A percentile compares a stretch with the other conserved stretches of the same genome.
Evolutionary conservation across 331 rosid species (phyloP).

Genomic region (Malus hybrid): DNA sequence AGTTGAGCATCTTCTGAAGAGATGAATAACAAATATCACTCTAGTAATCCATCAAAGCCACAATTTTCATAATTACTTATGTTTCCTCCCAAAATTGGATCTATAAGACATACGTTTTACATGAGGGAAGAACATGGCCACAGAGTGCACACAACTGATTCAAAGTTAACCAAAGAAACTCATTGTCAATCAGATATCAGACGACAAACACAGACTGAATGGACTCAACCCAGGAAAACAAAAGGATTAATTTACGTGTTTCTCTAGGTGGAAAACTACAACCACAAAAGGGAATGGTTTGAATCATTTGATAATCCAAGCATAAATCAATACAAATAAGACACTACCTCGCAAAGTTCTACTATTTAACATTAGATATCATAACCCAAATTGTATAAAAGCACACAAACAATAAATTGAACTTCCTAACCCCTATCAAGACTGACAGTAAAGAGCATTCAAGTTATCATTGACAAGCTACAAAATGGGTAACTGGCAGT

Average conservation of each 20-base stretch:
- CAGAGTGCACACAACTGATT: neutral
- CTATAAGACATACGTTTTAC: neutral
- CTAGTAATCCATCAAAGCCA: neutral
- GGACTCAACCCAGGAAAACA: neutral
- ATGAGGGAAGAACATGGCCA: neutral
- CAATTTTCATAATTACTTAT: neutral
- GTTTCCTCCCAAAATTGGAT: neutral
- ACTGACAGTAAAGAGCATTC: neutral
- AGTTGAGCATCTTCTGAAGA: slow-evolving; percentile 57
- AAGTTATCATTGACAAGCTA: neutral
- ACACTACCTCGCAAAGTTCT: neutral
- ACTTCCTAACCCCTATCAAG: neutral
- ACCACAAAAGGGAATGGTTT: neutral
- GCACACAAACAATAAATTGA: neutral
- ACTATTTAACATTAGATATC: neutral
- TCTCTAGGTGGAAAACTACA: neutral
- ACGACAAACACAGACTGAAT: neutral
- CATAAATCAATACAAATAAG: neutral
- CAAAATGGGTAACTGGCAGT: neutral
- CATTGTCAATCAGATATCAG: neutral
- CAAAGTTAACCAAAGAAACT: neutral
- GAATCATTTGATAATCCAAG: neutral
- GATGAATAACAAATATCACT: neutral
- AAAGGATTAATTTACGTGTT: neutral
- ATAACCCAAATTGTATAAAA: neutral